Evolutionary conservation across 805 yeast species (phyloP), one percentile per base, ranked within the genome.

Genomic region (Pichia thaimueangensis): DNA sequence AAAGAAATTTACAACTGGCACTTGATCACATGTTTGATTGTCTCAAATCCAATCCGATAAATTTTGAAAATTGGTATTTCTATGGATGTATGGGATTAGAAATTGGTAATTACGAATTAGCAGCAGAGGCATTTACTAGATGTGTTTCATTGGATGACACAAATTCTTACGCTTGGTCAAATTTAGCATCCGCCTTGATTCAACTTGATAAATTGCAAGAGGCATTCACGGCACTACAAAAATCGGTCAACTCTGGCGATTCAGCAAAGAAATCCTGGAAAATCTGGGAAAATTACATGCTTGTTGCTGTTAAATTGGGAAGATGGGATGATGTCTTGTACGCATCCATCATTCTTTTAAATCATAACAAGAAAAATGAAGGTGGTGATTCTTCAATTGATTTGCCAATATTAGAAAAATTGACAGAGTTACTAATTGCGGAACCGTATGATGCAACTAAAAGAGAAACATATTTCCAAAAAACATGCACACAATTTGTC

Each of bases 41-140:
- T 12, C 67, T 91, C 45, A 66, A 72, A 19, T 77, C 78, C 22
- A 82, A 82, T 57, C 93, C 96, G 9, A 66, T 86, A 41, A 76
- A 74, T 53, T 78, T 74, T 52, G 86, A 83, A 16, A 83, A 91
- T 28, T 88, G 97, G 95, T 91, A 80, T 58, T 77, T 88, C 54
- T 88, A 89, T 56, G 97, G 97, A 6, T 86, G 96, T 57, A 68
- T 89, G 42, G 96, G 94, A 0, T 67, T 93, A 38, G 96, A 87
- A 56, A 61, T 77, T 12, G 71, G 65, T 7, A 78, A 82, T 51
- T 85, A 73, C 65, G 83, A 80, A 20, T 62, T 84, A 34, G 95
- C 97, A 0, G 80, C 95, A 0, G 94, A 86, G 57, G 96, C 96
- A 0, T 89, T 93, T 58, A 82, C 95, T 0, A 71, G 97, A 54